A percentile compares a stretch with the other conserved stretches of the same genome.
Evolutionary conservation across 2,329 filamentous ascomycete species (phyloP).

Genomic region (Apiospora phragmitis): DNA sequence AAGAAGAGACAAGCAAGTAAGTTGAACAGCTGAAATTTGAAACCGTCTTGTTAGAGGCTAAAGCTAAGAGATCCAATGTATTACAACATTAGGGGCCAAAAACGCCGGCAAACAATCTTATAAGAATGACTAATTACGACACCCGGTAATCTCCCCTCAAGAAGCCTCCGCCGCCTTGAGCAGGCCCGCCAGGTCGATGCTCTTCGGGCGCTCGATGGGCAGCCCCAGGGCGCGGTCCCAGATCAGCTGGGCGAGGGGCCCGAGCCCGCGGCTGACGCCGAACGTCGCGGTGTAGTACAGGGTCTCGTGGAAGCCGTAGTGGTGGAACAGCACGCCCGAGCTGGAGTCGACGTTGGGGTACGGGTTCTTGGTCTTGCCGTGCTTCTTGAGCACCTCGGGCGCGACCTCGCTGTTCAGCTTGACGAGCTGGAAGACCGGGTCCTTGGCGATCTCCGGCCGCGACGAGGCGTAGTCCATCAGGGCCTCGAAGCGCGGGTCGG

Average conservation of each 20-base stretch:
- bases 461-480: constrained; percentile 92
- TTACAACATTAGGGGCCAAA: background rate
- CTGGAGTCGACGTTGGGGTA: constrained; percentile 95
- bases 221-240: constrained; percentile 94
- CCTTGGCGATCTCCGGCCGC: constrained; percentile 78
- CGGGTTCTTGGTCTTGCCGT: constrained; percentile 98
- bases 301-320: constrained; percentile 97
- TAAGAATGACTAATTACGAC: too few species aligned
- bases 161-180: constrained; percentile 61
- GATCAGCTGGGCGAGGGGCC: constrained; percentile 89
- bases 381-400: constrained; percentile 85
- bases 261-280: constrained; percentile 70
- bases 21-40: background rate
- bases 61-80: background rate
- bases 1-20: background rate
- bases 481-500: constrained; percentile 93
- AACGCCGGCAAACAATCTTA: background rate
- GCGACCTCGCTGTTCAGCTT: constrained; percentile 92
- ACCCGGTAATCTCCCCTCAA: too few species aligned
- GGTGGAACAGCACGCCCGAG: constrained; percentile 94
- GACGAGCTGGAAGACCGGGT: constrained; percentile 92
- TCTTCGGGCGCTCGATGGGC: constrained; percentile 97
- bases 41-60: background rate
- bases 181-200: constrained; percentile 87
- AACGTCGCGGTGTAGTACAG: constrained; percentile 86